Conservation (phyloP, 306 rosid species). For the Crataegus laevigata region DNA sequence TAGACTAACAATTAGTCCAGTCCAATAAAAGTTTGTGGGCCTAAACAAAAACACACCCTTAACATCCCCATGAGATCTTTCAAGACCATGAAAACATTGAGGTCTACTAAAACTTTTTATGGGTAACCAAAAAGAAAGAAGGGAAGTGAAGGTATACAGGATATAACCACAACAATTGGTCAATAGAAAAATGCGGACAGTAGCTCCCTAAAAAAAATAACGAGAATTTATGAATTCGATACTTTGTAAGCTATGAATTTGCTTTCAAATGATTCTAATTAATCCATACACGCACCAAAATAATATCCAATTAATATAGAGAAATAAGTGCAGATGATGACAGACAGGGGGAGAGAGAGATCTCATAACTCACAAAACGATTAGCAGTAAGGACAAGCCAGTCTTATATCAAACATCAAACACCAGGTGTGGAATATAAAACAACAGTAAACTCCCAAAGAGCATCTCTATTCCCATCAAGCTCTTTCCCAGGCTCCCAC, state of each 20-base stretch:
- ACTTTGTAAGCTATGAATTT: no score
- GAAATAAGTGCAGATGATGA: neutral
- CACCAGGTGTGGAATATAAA: constrained; percentile 28
- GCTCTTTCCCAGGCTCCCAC: constrained; percentile 33
- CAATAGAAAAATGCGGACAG: no score
- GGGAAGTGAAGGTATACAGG: neutral
- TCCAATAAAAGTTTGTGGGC: no score
- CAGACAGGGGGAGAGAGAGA: neutral
- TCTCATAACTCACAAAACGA: neutral
- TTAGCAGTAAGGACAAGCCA: neutral
- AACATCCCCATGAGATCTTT: no score
- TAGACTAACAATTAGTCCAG: no score
- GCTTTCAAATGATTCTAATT: no score
- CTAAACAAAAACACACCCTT: no score
- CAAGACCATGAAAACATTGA: neutral
- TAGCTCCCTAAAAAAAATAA: no score
- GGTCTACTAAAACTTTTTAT: neutral
- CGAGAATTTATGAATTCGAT: fast-evolving
- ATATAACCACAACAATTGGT: no score
- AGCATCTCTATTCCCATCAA: constrained; percentile 21
- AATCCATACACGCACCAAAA: no score
- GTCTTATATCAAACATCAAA: constrained; percentile 20
- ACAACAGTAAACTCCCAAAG: constrained; percentile 26
- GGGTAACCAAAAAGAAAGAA: neutral
- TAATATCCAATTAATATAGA: no score